Evolutionary conservation across 169 alveolate genomes (phyloP), one percentile per base, ranked within the genome.

Genomic region (Cryptosporidium parvum): DNA sequence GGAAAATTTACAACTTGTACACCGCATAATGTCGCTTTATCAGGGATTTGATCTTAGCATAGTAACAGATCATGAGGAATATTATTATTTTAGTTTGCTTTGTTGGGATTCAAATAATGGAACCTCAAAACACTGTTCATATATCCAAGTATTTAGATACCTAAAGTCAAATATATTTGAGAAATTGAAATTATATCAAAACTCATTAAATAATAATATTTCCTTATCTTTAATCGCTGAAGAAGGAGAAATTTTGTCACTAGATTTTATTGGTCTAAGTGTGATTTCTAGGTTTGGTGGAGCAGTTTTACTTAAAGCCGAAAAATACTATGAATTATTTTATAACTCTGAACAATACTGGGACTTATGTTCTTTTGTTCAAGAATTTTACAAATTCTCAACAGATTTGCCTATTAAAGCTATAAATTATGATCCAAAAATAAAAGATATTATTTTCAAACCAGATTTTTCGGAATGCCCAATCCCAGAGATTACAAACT

Each of bases 231-330:
- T 39, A 12, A 73, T 73, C 33, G 86, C 72, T 9, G 86, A 73
- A 39, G 86, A 73, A 26, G 53, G 53, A 0, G 86, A 73, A 39
- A 53, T 73, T 4, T 52, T 73, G n/a, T 73, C 86, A 3, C 23
- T 52, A 6, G 86, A 73, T 18, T 31, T 26, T 33, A 37, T 65
- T 33, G 89, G 89, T 21, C 42, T 80, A 14, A 80, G 29, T 45
- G 80, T 65, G 26, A 12, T 80, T 12, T 23, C 80, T 0, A 59
- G 89, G 39, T 80, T 80, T 61, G 80, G 80, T 5, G 89, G 89
- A 16, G 4, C 89, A 18, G 73, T 80, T 26, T 29, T 80, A 42
- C 62, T 62, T 44, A 80, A 70, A 51, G 35, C 44, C 2, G 89
- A 39, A 16, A 33, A 51, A 10, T 37, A 10, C 26, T 42, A 59